phyloP scores from a whole-genome alignment of 1,284 basidiomycete species.

The Leucoagaricus sp. region DNA sequence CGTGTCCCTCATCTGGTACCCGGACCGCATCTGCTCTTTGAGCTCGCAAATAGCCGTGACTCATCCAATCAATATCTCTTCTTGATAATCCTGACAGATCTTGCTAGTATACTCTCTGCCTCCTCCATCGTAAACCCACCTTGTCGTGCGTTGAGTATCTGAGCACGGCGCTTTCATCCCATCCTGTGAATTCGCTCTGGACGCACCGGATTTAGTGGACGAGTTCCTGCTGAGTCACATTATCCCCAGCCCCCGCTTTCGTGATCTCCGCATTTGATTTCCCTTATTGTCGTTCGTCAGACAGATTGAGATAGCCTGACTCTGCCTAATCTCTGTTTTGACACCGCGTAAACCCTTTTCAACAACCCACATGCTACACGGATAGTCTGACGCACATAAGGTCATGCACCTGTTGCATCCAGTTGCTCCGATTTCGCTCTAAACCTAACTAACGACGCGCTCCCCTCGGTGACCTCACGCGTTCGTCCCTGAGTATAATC shows the following conservation, averaged over 20 bases:
- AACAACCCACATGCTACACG: not conserved
- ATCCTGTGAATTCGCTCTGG: constrained; percentile 2
- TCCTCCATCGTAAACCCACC: not conserved
- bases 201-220: not conserved
- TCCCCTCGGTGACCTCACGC: not conserved
- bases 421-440: not conserved
- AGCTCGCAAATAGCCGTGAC: constrained; percentile 4
- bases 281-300: not conserved
- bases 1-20: constrained; percentile 6
- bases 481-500: not conserved
- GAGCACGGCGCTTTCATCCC: constrained; percentile 6
- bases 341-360: not conserved
- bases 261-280: not conserved
- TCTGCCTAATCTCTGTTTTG: not conserved
- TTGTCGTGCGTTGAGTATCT: not conserved
- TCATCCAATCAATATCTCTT: constrained; percentile 9
- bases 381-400: not conserved
- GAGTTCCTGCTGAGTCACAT: constrained; percentile 3
- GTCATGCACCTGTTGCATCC: not conserved
- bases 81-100: constrained; percentile 14
- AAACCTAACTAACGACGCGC: not conserved
- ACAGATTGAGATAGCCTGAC: not conserved
- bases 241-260: constrained; percentile 1
- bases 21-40: constrained; percentile 3
- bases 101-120: not conserved